Percentiles rank a stretch among this genome's conserved stretches.
Evolutionary conservation across 2,329 filamentous ascomycete genomes (phyloP).

Genomic region (Neocucurbitaria cava): DNA sequence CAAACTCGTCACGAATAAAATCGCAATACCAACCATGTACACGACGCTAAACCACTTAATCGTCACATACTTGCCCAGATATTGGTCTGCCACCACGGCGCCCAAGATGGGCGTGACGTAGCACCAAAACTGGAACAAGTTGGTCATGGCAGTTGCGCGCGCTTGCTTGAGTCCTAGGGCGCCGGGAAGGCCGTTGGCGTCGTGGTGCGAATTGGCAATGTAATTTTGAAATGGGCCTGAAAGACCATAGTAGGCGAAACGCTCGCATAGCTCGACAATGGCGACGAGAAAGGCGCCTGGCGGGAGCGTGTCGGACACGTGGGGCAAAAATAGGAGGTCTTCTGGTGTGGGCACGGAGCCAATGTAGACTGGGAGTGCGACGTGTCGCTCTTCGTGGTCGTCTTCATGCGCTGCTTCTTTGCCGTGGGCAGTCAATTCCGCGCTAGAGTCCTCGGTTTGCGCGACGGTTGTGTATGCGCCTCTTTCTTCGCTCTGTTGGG

Average conservation of each 20-base stretch:
- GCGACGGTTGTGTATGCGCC: slow-evolving; percentile 43
- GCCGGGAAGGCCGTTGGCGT: slow-evolving; percentile 51
- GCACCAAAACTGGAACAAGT: slow-evolving; percentile 58
- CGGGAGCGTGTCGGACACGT: slow-evolving; percentile 54
- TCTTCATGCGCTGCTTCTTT: slow-evolving; percentile 14
- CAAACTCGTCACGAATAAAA: slow-evolving; percentile 70
- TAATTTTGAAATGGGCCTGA: slow-evolving; percentile 60
- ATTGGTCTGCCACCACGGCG: slow-evolving; percentile 68
- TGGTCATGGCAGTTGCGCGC: slow-evolving; percentile 54
- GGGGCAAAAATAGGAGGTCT: slow-evolving; percentile 35
- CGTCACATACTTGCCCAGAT: slow-evolving; percentile 72
- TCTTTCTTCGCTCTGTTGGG: slow-evolving; percentile 17
- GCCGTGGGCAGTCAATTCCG: slow-evolving; percentile 22
- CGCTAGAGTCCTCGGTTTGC: slow-evolving; percentile 34
- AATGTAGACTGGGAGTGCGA: slow-evolving; percentile 18
- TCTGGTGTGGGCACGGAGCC: slow-evolving; percentile 35
- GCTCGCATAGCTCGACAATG: slow-evolving; percentile 58
- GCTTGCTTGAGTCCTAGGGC: slow-evolving; percentile 52
- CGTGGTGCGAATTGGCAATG: slow-evolving; percentile 52
- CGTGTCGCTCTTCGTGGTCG: not conserved
- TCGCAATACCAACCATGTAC: slow-evolving; percentile 70
- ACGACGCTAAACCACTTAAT: slow-evolving; percentile 71
- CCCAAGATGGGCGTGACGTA: slow-evolving; percentile 57
- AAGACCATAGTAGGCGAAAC: slow-evolving; percentile 56
- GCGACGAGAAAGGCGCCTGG: slow-evolving; percentile 56